Percentiles rank a stretch among this genome's conserved stretches.
phyloP scores from a whole-genome alignment of 1,139 yeast species.

The Candida sojae region DNA sequence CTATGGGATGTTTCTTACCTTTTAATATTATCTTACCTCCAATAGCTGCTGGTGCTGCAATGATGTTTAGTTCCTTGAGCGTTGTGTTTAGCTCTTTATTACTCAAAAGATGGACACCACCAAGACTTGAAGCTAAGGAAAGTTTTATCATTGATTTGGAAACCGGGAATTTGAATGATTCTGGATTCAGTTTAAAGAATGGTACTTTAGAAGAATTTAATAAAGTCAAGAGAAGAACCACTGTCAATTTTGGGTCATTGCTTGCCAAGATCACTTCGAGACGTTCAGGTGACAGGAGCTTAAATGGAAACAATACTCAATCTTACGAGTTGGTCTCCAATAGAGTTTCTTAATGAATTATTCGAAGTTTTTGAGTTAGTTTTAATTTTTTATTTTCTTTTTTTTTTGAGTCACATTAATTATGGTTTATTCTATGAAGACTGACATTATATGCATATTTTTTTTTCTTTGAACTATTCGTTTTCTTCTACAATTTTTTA shows the following conservation, averaged over 20 bases:
- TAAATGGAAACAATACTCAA: constrained; percentile 4
- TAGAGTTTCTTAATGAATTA: constrained; percentile 8
- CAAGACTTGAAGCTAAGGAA: constrained; percentile 22
- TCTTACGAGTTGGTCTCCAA: constrained; percentile 10
- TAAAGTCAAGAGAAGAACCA: constrained; percentile 21
- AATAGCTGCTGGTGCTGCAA: constrained; percentile 89
- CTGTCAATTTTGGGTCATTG: constrained; percentile 4
- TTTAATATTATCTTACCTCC: constrained; percentile 79
- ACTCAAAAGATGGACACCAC: constrained; percentile 64
- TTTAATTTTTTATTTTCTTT: too few species aligned
- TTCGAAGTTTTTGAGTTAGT: background rate
- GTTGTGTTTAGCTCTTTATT: constrained; percentile 81
- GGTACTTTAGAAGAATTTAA: constrained; percentile 35
- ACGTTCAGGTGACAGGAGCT: background rate
- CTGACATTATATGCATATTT: too few species aligned
- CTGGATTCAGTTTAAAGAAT: constrained; percentile 30
- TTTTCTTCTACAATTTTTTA: background rate
- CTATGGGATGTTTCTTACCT: constrained; percentile 88
- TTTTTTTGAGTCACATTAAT: too few species aligned
- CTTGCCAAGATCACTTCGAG: constrained; percentile 4
- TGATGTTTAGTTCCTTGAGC: constrained; percentile 91
- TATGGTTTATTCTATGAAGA: too few species aligned
- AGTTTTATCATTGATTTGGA: constrained; percentile 24
- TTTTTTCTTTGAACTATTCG: background rate
- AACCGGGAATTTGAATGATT: constrained; percentile 15